Evolutionary conservation across 805 yeast species (phyloP).

Genomic region (Candida rishiriensis): DNA sequence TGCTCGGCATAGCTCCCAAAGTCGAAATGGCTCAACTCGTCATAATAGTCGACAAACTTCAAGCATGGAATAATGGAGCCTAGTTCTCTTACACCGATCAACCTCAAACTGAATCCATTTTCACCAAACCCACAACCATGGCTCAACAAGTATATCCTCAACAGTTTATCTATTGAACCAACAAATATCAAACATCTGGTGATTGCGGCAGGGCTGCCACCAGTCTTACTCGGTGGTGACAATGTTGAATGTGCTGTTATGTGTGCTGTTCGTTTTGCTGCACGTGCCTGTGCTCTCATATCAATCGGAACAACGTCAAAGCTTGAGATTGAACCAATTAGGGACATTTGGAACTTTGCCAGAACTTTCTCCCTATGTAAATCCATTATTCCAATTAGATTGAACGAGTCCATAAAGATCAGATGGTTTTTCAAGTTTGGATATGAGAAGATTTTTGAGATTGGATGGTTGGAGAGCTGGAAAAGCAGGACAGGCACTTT

Average conservation of each 20-base stretch:
- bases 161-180: constrained; percentile 21
- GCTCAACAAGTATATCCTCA: constrained; percentile 16
- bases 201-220: neutral
- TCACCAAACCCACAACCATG: constrained; percentile 1
- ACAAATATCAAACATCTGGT: constrained; percentile 11
- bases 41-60: constrained; percentile 7
- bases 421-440: constrained; percentile 9
- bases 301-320: constrained; percentile 8
- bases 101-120: constrained; percentile 3
- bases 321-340: constrained; percentile 23
- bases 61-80: constrained; percentile 20
- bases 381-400: constrained; percentile 22
- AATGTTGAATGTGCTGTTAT: too few relatives aligned
- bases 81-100: constrained; percentile 9
- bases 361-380: constrained; percentile 14
- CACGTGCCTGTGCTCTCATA: too few relatives aligned
- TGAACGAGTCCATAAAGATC: constrained; percentile 25
- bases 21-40: constrained; percentile 5
- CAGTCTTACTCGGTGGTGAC: neutral
- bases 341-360: constrained; percentile 17
- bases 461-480: constrained; percentile 23
- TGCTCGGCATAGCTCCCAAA: constrained; percentile 13
- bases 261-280: too few relatives aligned
- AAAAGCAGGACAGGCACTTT: constrained; percentile 17
- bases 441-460: constrained; percentile 7